Base-by-base conservation (phyloP, 176 grass and related monocot genomes). In the Urochloa ruziziensis region DNA sequence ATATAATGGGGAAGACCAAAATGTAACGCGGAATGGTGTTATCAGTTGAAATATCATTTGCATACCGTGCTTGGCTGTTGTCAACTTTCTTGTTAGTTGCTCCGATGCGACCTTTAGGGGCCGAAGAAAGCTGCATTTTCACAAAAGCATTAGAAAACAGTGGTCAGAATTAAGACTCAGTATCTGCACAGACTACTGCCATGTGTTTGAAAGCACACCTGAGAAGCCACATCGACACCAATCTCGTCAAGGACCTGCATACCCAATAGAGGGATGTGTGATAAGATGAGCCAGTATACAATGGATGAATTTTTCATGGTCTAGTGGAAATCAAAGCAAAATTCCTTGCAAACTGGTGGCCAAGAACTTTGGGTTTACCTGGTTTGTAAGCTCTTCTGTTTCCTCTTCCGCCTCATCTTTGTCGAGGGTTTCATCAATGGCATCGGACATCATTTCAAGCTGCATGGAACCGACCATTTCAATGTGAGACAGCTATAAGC, bases 331-430 rank as follows among this genome's bases (percentile, higher is more conserved):
- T 24, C 43, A 52, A 37, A 52, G 21, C 21, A 37, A 12, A 73
- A 42, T 19, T 70, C 18, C 24, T 81, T 8, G 6, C 6, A 64
- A 58, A 36, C 33, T 35, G 32, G 11, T 16, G 59, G 49, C 53
- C 61, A 33, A 90, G 42, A 72, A 46, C 13, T 29, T 19, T 34
- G 6, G 39, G 64, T 91, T 88, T 88, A 98, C 96, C 96, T 98
- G 96, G 74, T 95, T 95, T 16, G 96, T 98, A 83, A 98, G 92
- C 62, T 98, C 96, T 89, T 98, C 96, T 37, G 96, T 95, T 94
- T 98, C 96, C 71, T 98, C 96, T 73, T 98, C 96, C 3, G 96
- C 96, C 75, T 98, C 93, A 68, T 98, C 96, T 91, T 98, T 98
- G 62, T 98, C 96, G 6, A 98, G 89, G 54, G 96, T 93, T 93